These are phyloP conservation scores for Actinidia arguta DNA, from an alignment of 179 eudicot species.

Conservation along the genomic window DNA sequence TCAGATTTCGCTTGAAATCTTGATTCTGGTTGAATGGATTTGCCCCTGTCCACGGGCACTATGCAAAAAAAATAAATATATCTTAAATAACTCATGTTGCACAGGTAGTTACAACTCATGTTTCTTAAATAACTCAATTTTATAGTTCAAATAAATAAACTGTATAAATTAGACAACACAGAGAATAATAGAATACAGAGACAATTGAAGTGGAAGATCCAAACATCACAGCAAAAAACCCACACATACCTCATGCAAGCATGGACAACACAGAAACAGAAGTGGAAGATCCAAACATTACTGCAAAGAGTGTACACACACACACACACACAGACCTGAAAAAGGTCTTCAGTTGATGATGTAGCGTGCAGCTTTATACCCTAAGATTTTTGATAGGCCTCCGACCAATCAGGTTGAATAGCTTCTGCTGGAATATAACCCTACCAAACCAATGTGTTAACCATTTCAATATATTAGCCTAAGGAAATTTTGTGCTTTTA, in stretches of 20 bases:
- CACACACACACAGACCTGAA: conserved; percentile 60
- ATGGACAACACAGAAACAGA: no score
- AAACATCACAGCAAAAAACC: no score
- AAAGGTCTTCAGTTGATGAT: conserved; percentile 67
- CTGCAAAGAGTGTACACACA: neutral
- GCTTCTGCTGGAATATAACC: conserved; percentile 79
- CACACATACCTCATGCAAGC: no score
- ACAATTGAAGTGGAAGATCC: neutral
- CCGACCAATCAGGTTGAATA: conserved; percentile 71
- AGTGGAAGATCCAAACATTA: neutral
- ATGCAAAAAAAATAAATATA: no score
- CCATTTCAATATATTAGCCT: neutral
- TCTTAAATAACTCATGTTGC: no score
- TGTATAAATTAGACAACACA: neutral
- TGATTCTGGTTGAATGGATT: conserved; percentile 28
- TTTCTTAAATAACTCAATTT: neutral
- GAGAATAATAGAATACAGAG: no score
- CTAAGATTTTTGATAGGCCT: conserved; percentile 63
- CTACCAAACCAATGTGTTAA: conserved; percentile 39
- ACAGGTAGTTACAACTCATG: neutral
- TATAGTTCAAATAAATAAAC: neutral
- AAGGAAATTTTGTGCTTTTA: neutral
- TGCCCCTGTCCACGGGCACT: no score
- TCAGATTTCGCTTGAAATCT: conserved; percentile 12
- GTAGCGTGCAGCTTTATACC: conserved; percentile 62